Evolutionary conservation across 2,329 filamentous ascomycete genomes (phyloP), one percentile per base, ranked within the genome.

Genomic region (Cladosporium sp.): DNA sequence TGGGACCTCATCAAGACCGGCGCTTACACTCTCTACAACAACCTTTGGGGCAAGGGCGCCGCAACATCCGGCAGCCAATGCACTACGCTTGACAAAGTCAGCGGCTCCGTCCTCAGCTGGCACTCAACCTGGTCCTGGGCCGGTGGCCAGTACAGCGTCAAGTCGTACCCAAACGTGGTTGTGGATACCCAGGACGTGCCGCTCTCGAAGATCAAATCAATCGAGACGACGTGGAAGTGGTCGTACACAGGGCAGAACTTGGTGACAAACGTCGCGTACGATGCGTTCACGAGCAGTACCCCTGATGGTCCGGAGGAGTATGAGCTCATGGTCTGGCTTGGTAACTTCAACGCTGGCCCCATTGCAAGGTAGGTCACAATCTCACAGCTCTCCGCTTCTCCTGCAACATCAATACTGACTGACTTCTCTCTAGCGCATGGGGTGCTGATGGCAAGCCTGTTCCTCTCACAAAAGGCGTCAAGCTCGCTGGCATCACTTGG

Each of bases 251-350:
- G 81, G 66, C 78, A 75, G 59, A 68, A 67, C 65, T 73, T 88
- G 58, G 77, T 85, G 46, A 85, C 85, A 60, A 82, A 89, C 70
- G 86, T 89, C 18, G 80, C 86, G 18, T 89, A 87, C 71, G 86
- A 89, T 73, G 76, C 89, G 59, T 89, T 89, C 77, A 86, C 86
- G 18, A 78, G 79, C 6, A 79, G 82, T 49, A 79, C 79, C 18
- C 79, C 84, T 1, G 76, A 76, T 34, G 80, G 79, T 46, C 73
- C 69, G 56, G 73, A 80, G 18, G 79, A 85, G 70, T 88, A 86
- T 72, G 88, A 89, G 76, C 79, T 89, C 70, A 90, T 90, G 87
- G 82, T 90, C 69, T 90, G 88, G 87, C 59, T 88, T 53, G 83
- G 79, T 2, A 84, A 84, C 32, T 76, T 87, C 54, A 83, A 83